These are phyloP conservation scores for Ogataea populi-albae DNA, from an alignment of 805 yeast genomes.

Conservation along the genomic window DNA sequence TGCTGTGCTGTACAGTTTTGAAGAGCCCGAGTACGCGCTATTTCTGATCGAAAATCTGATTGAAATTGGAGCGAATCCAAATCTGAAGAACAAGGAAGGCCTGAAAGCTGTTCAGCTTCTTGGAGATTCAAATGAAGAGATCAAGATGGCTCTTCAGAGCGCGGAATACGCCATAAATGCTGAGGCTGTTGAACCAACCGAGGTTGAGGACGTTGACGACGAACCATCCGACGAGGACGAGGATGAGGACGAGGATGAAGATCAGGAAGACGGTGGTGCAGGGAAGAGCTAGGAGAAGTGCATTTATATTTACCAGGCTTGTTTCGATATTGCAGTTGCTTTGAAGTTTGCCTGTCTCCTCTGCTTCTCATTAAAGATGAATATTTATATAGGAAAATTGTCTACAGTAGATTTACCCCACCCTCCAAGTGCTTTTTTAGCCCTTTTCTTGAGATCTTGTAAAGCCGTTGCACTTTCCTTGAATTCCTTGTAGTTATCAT, in stretches of 20 bases:
- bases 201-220: conserved; percentile 35
- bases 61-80: conserved; percentile 90
- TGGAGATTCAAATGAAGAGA: conserved; percentile 50
- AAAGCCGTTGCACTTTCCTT: conserved; percentile 8
- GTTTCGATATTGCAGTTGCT: not conserved
- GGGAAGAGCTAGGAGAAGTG: conserved; percentile 23
- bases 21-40: conserved; percentile 82
- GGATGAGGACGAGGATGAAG: conserved; percentile 37
- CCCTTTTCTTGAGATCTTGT: conserved; percentile 4
- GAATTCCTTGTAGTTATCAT: conserved; percentile 14
- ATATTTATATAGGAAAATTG: conserved; percentile 4
- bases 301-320: conserved; percentile 4
- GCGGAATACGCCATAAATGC: conserved; percentile 72
- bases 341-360: not conserved
- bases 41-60: conserved; percentile 76
- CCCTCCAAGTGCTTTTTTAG: conserved; percentile 10
- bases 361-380: conserved; percentile 2
- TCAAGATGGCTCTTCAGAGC: conserved; percentile 65
- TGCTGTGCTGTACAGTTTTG: conserved; percentile 72
- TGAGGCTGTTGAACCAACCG: conserved; percentile 20
- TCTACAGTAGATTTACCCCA: conserved; percentile 12
- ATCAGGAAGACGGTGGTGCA: too few species aligned
- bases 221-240: not conserved
- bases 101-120: conserved; percentile 71
- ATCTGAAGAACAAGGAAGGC: conserved; percentile 55